A percentile compares a stretch with the other conserved stretches of the same genome.
phyloP scores from a whole-genome alignment of 129 eudicot genomes.

The Sambucus nigra region DNA sequence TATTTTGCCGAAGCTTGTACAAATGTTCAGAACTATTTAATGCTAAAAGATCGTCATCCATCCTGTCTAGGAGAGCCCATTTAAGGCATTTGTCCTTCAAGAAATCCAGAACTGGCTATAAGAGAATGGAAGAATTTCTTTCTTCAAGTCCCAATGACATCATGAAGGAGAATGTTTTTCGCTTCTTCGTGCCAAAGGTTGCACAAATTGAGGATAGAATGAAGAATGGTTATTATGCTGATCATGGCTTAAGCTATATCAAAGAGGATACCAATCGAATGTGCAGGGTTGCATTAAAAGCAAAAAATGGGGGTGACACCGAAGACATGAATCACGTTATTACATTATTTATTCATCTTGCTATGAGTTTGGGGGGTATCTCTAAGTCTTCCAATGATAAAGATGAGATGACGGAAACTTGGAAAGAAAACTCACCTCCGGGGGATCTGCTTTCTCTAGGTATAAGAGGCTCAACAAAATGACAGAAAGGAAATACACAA shows the following conservation, averaged over 20 bases:
- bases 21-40: conserved; percentile 83
- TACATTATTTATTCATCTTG: conserved; percentile 62
- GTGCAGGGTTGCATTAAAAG: conserved; percentile 81
- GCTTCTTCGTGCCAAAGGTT: conserved; percentile 88
- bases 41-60: conserved; percentile 81
- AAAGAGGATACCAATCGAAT: conserved; percentile 83
- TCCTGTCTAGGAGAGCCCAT: conserved; percentile 83
- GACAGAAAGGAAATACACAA: conserved; percentile 47
- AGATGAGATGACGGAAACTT: conserved; percentile 53
- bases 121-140: conserved; percentile 69
- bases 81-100: conserved; percentile 80
- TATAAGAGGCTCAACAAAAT: conserved; percentile 45
- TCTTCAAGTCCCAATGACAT: conserved; percentile 56
- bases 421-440: conserved; percentile 74
- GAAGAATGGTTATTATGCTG: conserved; percentile 75
- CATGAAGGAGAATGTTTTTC: conserved; percentile 67
- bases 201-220: conserved; percentile 68
- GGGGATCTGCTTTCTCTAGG: conserved; percentile 46
- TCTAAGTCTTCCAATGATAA: conserved; percentile 37
- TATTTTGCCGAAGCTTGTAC: conserved; percentile 79
- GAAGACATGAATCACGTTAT: conserved; percentile 61
- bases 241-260: conserved; percentile 67
- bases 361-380: conserved; percentile 60
- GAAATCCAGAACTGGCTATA: conserved; percentile 67
- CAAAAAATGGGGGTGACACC: conserved; percentile 52